Base-by-base conservation (phyloP, 2,329 filamentous ascomycete genomes). In the Aureobasidium sp. region DNA sequence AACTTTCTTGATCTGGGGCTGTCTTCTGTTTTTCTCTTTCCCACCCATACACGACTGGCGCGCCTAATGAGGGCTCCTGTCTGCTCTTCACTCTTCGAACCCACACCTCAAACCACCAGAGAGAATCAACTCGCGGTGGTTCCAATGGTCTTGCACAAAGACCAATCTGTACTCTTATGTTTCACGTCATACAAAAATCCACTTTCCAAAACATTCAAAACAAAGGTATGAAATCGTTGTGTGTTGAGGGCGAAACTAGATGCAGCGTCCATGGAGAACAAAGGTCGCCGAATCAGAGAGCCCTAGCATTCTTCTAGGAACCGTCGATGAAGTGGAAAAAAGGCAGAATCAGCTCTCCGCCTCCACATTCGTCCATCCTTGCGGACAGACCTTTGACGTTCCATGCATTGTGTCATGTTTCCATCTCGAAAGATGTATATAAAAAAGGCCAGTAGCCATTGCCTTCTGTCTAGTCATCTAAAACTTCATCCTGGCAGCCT, bases 401-500 rank as follows among this genome's bases (percentile, higher is more conserved):
- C 53, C 53, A 45, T 45, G 29, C 9, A 9, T 27, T 25, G 6
- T 20, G 1, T 51, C 53, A 36, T n/a, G n/a, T 36, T 36, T 20
- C 20, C 42, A 29, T 15, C 8, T 20, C 14, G 14, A 11, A 20
- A 8, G 2, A 20, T 42, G 15, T 20, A 14, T 29, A 41, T 55
- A 22, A 42, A 42, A 9, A 39, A 25, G 22, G 34, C 31, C 14
- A 12, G n/a, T 31, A 52, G 34, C 51, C 51, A 20, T 20, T 48
- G 8, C 27, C 11, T 55, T 12, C 29, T n/a, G 37, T 55, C 51
- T 55, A 55, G 12, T 20, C 20, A 1, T 53, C 39, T 63, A 62
- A 36, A 63, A 63, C 64, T 68, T 69, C 55, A 74, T 68, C 47
- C 72, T 70, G 22, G 72, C 73, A 62, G 73, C 73, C 65, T 68